Evolutionary conservation across 2,329 filamentous ascomycete species (phyloP).

Genomic region (Ampelomyces quisqualis): DNA sequence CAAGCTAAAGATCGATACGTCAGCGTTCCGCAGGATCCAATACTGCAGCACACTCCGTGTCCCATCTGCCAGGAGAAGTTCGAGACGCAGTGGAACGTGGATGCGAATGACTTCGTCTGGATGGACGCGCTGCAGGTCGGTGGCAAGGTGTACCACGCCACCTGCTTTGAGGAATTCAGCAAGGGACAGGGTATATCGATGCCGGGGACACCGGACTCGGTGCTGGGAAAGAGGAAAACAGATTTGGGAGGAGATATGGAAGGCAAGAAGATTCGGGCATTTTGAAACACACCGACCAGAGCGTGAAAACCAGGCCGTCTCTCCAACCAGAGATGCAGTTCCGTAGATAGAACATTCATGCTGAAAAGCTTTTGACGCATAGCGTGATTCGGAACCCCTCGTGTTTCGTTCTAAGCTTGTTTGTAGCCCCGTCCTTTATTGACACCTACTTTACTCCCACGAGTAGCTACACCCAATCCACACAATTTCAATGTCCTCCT

Average conservation of each 20-base stretch:
- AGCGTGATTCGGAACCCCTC: too few species aligned
- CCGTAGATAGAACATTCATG: too few species aligned
- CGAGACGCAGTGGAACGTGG: slow-evolving; percentile 86
- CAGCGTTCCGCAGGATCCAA: slow-evolving; percentile 75
- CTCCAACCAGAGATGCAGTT: too few species aligned
- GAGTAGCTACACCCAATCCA: too few species aligned
- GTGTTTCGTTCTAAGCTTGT: too few species aligned
- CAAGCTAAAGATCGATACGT: slow-evolving; percentile 71
- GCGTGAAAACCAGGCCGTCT: too few species aligned
- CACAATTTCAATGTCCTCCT: too few species aligned
- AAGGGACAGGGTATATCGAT: slow-evolving; percentile 35
- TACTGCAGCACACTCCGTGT: slow-evolving; percentile 74
- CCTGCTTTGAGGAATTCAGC: slow-evolving; percentile 72
- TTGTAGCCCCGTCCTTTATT: too few species aligned
- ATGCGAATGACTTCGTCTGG: slow-evolving; percentile 96
- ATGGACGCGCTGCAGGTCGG: slow-evolving; percentile 80
- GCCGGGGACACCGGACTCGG: slow-evolving; percentile 40
- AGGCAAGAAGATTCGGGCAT: slow-evolving; percentile 37
- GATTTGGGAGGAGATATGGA: slow-evolving; percentile 27
- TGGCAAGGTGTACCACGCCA: slow-evolving; percentile 81
- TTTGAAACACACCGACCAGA: not conserved
- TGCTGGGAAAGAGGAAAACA: slow-evolving; percentile 42
- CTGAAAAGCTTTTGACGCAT: too few species aligned
- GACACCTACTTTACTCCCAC: too few species aligned
- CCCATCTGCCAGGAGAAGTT: slow-evolving; percentile 96